These are phyloP conservation scores for Lactarius sanguifluus DNA, from an alignment of 768 basidiomycete species.

Conservation along the genomic window DNA sequence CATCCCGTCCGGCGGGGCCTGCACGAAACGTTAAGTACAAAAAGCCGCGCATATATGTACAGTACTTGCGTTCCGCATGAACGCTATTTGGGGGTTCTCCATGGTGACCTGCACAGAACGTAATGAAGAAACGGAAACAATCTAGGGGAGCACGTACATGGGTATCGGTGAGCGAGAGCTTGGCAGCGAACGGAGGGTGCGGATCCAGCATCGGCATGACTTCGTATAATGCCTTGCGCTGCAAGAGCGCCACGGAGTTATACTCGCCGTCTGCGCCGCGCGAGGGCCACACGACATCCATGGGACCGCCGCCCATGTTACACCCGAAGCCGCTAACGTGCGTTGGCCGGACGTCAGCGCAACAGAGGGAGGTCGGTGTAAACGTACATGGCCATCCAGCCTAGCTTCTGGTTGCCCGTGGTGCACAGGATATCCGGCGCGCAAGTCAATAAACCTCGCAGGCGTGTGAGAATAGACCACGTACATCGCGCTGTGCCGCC, in stretches of 20 bases:
- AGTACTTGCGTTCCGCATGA: background rate
- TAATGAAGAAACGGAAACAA: background rate
- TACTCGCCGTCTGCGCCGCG: constrained; percentile 42
- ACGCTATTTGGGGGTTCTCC: constrained; percentile 13
- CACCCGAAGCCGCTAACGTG: constrained; percentile 55
- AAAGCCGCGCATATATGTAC: too few species aligned
- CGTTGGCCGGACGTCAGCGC: background rate
- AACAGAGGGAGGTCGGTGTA: too few species aligned
- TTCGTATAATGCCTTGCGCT: constrained; percentile 52
- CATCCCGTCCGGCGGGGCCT: constrained; percentile 45
- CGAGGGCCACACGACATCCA: constrained; percentile 77
- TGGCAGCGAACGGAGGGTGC: constrained; percentile 53
- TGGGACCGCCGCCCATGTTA: constrained; percentile 54
- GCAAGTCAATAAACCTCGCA: background rate
- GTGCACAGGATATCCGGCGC: constrained; percentile 30
- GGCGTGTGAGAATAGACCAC: background rate
- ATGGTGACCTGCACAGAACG: constrained; percentile 1
- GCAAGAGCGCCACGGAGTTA: constrained; percentile 56
- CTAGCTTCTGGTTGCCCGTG: constrained; percentile 20
- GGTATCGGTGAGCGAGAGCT: constrained; percentile 37
- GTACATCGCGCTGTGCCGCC: constrained; percentile 21
- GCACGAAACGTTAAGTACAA: background rate
- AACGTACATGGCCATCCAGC: constrained; percentile 33
- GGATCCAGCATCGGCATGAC: constrained; percentile 56
- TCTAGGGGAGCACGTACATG: constrained; percentile 36